Conservation (phyloP, 768 basidiomycete species). For the Candolleomyces efflorescens region DNA sequence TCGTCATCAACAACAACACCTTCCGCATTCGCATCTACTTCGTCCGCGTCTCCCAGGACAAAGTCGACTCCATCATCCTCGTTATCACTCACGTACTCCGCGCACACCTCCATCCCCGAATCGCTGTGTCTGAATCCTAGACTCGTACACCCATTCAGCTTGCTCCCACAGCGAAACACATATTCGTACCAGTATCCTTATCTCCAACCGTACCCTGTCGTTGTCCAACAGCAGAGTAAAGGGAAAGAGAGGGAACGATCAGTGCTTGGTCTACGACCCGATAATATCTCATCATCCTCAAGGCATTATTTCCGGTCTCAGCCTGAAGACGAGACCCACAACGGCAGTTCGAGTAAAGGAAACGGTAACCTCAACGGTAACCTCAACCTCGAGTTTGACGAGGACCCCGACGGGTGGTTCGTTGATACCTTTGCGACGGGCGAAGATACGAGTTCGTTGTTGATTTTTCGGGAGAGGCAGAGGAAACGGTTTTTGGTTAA, state of each 20-base stretch:
- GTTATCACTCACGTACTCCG: background rate
- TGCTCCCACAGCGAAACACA: background rate
- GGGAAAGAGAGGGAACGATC: background rate
- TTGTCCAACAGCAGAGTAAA: background rate
- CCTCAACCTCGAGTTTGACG: background rate
- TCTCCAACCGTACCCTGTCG: background rate
- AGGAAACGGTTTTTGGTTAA: background rate
- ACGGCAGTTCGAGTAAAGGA: background rate
- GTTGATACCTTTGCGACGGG: background rate
- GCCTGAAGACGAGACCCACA: too few relatives aligned
- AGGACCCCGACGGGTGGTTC: background rate
- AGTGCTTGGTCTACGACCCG: too few relatives aligned
- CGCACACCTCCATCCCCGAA: slow-evolving; percentile 2
- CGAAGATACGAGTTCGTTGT: background rate
- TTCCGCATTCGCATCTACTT: too few relatives aligned
- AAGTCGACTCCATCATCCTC: background rate
- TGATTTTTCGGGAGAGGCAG: slow-evolving; percentile 1
- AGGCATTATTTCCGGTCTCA: background rate
- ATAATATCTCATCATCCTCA: too few relatives aligned
- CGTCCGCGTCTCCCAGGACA: too few relatives aligned
- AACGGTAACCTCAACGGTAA: too few relatives aligned
- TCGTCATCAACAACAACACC: too few relatives aligned
- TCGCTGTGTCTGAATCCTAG: background rate
- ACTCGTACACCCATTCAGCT: background rate
- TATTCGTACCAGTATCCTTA: background rate